These are phyloP conservation scores for Talaromyces sp. DNA, from an alignment of 2,329 filamentous ascomycete species.

Conservation along the genomic window DNA sequence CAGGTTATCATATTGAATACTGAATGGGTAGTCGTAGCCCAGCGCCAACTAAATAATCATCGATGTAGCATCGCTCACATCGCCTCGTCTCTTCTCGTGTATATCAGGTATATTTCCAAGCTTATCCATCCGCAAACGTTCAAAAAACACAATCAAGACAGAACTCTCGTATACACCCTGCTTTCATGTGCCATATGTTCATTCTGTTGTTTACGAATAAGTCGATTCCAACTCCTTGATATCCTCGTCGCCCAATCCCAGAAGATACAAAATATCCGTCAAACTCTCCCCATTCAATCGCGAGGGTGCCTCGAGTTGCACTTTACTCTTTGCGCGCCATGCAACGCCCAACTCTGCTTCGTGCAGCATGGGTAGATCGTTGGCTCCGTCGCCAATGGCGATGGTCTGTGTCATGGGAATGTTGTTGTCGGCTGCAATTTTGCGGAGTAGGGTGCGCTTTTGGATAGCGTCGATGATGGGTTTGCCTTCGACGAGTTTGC, in stretches of 20 bases:
- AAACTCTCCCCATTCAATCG: conserved; percentile 57
- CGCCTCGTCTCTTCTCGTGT: background rate
- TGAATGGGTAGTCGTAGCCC: conserved; percentile 6
- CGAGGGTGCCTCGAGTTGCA: conserved; percentile 59
- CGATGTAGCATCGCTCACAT: background rate
- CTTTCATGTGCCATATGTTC: background rate
- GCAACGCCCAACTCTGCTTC: conserved; percentile 61
- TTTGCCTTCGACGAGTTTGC: conserved; percentile 50
- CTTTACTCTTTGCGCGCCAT: conserved; percentile 62
- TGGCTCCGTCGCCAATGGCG: conserved; percentile 62
- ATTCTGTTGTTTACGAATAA: background rate
- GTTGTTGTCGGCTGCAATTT: conserved; percentile 53
- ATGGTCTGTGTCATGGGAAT: conserved; percentile 55
- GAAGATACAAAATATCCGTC: conserved; percentile 56
- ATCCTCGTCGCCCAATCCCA: conserved; percentile 53
- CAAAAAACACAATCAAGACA: background rate
- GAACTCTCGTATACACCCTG: background rate
- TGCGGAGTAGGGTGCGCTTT: conserved; percentile 54
- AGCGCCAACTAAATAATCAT: background rate
- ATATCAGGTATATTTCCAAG: background rate
- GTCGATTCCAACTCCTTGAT: conserved; percentile 40
- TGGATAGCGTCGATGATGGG: conserved; percentile 59
- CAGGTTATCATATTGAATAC: background rate
- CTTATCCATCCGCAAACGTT: background rate
- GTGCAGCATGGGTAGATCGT: conserved; percentile 63